These are phyloP conservation scores for Globisporangium nodosum DNA, from an alignment of 352 stramenopile species.

Conservation along the genomic window DNA sequence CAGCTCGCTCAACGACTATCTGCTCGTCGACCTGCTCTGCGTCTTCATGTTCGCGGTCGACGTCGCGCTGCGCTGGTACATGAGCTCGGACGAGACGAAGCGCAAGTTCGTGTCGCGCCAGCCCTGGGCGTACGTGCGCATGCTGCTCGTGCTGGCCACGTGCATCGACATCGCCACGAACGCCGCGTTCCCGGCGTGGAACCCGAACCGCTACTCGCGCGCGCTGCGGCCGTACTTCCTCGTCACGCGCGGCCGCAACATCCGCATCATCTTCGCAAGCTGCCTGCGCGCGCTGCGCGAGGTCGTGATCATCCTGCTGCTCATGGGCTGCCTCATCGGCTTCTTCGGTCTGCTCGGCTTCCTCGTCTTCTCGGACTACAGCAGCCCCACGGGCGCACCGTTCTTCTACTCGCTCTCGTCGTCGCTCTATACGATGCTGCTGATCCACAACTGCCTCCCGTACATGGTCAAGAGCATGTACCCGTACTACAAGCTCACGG, in stretches of 20 bases:
- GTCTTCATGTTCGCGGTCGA: constrained; percentile 58
- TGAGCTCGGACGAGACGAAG: constrained; percentile 80
- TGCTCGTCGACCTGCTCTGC: constrained; percentile 62
- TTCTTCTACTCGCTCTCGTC: constrained; percentile 69
- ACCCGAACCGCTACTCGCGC: constrained; percentile 62
- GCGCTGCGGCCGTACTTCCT: constrained; percentile 75
- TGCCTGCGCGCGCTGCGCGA: constrained; percentile 69
- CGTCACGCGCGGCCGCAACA: constrained; percentile 70
- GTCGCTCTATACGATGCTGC: constrained; percentile 78
- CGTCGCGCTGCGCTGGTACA: constrained; percentile 70
- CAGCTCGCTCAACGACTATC: constrained; percentile 38
- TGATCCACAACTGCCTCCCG: constrained; percentile 75
- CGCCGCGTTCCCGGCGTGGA: constrained; percentile 34
- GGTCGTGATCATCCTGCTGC: constrained; percentile 59
- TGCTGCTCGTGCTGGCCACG: constrained; percentile 51
- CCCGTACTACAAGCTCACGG: constrained; percentile 68
- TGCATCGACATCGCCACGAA: constrained; percentile 47
- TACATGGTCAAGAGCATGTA: constrained; percentile 83
- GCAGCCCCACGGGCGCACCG: constrained; percentile 33
- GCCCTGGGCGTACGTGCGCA: constrained; percentile 65
- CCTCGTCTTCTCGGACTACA: constrained; percentile 72
- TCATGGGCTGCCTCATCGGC: constrained; percentile 69
- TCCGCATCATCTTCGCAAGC: constrained; percentile 82
- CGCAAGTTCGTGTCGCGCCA: constrained; percentile 69
- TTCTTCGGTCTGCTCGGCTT: constrained; percentile 80